Conservation (phyloP, 2,329 filamentous ascomycete genomes). For the Alternaria hordeiaustralica region DNA sequence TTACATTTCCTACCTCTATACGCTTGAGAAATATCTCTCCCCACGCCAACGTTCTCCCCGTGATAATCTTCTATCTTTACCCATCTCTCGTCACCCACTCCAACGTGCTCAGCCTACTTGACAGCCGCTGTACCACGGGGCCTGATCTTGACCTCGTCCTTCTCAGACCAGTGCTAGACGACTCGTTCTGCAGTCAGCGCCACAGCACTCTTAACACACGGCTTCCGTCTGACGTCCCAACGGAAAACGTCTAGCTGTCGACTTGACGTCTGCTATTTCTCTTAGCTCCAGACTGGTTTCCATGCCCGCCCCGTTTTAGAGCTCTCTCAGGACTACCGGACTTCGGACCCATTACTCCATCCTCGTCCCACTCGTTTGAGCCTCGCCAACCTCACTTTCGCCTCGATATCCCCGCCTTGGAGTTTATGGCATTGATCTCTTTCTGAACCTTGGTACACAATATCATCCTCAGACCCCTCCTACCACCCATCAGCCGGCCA, state of each 20-base stretch:
- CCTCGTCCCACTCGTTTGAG: slow-evolving; percentile 8
- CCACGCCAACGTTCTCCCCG: slow-evolving; percentile 15
- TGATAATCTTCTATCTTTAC: slow-evolving; percentile 17
- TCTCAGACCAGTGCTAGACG: slow-evolving; percentile 23
- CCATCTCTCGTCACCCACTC: slow-evolving; percentile 11
- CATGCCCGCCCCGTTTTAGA: slow-evolving; percentile 23
- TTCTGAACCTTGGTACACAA: slow-evolving; percentile 18
- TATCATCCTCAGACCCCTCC: slow-evolving; percentile 6
- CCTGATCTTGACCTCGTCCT: slow-evolving; percentile 19
- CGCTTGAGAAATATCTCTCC: slow-evolving; percentile 19
- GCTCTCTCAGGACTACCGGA: slow-evolving; percentile 11
- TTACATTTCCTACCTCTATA: slow-evolving; percentile 30
- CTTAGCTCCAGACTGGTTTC: slow-evolving; percentile 27
- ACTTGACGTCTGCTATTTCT: slow-evolving; percentile 31
- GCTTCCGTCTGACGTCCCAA: slow-evolving; percentile 30
- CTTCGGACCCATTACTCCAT: slow-evolving; percentile 21
- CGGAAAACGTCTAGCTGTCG: slow-evolving; percentile 22
- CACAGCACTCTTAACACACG: slow-evolving; percentile 35
- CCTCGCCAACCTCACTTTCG: slow-evolving; percentile 13
- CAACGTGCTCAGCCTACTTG: slow-evolving; percentile 13
- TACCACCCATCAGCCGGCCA: neutral
- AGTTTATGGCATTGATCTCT: slow-evolving; percentile 17
- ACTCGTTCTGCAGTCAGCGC: slow-evolving; percentile 32
- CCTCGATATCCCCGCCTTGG: slow-evolving; percentile 13
- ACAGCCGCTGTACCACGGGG: slow-evolving; percentile 21